phyloP scores from a whole-genome alignment of 202 grass and related monocot genomes.

The Schoenoplectus triqueter region DNA sequence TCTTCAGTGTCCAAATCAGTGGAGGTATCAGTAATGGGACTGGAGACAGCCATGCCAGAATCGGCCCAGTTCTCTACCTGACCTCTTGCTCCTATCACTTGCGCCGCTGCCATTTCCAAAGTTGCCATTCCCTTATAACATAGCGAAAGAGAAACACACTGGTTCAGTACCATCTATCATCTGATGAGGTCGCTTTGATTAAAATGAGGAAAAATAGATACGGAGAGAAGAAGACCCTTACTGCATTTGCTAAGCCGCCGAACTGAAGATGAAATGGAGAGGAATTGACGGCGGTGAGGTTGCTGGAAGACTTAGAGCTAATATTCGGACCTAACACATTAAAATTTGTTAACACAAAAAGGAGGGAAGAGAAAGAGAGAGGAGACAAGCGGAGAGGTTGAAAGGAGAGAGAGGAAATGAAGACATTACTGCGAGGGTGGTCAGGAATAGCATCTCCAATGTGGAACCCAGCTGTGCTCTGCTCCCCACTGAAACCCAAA shows the following conservation, averaged over 20 bases:
- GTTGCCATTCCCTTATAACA: conserved; percentile 50
- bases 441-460: conserved; percentile 77
- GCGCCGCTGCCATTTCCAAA: conserved; percentile 55
- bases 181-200: background rate
- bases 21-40: conserved; percentile 62
- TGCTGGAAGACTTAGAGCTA: conserved; percentile 81
- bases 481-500: conserved; percentile 63
- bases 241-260: conserved; percentile 46
- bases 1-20: conserved; percentile 71
- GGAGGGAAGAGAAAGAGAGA: background rate
- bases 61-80: conserved; percentile 84
- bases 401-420: background rate
- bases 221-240: conserved; percentile 14
- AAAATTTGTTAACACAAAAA: background rate
- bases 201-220: background rate
- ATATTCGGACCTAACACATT: conserved; percentile 65
- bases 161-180: background rate
- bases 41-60: conserved; percentile 63
- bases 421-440: conserved; percentile 57
- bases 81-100: conserved; percentile 33
- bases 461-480: conserved; percentile 62
- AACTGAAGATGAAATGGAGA: conserved; percentile 52
- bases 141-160: background rate
- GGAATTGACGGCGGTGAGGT: conserved; percentile 54
- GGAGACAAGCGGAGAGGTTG: background rate